Evolutionary conservation across 352 stramenopile genomes (phyloP).

Genomic region (Saprolegnia diclina): DNA sequence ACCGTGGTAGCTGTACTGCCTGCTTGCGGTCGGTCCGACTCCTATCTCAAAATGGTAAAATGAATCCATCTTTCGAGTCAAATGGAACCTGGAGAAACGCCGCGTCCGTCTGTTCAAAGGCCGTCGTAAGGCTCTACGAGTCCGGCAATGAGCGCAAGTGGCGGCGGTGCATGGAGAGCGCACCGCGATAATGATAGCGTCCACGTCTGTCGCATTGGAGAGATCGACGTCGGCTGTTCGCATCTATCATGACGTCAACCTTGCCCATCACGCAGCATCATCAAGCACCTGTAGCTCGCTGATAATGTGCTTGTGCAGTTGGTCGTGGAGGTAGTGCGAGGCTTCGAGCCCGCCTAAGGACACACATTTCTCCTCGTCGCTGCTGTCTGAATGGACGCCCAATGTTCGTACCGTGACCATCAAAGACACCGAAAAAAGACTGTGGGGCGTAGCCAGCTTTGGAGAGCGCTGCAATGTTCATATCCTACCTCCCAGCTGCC

Average conservation of each 20-base stretch:
- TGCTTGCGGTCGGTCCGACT: constrained; percentile 59
- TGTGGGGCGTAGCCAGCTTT: constrained; percentile 64
- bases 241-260: no score
- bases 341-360: constrained; percentile 77
- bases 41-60: constrained; percentile 6
- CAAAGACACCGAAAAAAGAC: constrained; percentile 95
- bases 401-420: constrained; percentile 82
- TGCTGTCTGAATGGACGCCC: background rate
- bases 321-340: constrained; percentile 81
- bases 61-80: no score
- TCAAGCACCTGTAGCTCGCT: background rate
- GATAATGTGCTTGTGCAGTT: constrained; percentile 60
- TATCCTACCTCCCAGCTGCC: constrained; percentile 32
- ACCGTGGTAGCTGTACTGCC: constrained; percentile 94
- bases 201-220: background rate
- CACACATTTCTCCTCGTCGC: background rate
- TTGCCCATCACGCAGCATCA: no score
- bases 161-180: no score
- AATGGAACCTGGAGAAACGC: constrained; percentile 48
- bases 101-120: constrained; percentile 68
- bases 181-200: background rate
- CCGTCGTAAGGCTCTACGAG: constrained; percentile 38
- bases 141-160: background rate
- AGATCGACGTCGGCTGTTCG: no score
- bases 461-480: constrained; percentile 56